Evolutionary conservation across 1,284 basidiomycete genomes (phyloP), one percentile per base, ranked within the genome.

Genomic region (Ceratobasidium sp.): DNA sequence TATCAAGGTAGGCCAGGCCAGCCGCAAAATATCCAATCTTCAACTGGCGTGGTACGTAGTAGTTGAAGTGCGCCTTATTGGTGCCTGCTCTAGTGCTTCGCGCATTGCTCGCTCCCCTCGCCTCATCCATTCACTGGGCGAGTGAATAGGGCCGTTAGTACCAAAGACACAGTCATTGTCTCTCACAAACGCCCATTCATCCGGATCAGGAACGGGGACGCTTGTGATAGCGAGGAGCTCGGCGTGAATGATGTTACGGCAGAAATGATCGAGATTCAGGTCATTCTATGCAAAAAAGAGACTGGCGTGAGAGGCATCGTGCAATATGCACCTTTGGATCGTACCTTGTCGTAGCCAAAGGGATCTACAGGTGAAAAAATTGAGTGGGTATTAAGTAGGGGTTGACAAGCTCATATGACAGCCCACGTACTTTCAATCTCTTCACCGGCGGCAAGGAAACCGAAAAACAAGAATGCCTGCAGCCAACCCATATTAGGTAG

Each of bases 221-320:
- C 79, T 75, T 0, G 79, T 81, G 56, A 81, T 78, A 2, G 79
- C 80, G 36, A 78, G 74, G 14, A 82, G 73, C 72, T 82, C 81
- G 14, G 76, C 73, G 23, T 77, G 75, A 75, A 82, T 81, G 66
- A 82, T 80, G 72, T 78, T 75, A 21, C 78, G 75, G 60, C 77
- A 78, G 76, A 81, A 82, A 74, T 77, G 78, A 72, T 75, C 74
- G 49, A 75, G 14, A 49, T 74, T 73, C 12, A 73, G 64, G 25
- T 75, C 73, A 49, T 77, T 74, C 73, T 74, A 61, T 56, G 33
- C 23, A 61, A 48, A 23, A 21, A 23, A 28, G 12, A 46, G 58
- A 53, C 30, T 33, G 30, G 30, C 6, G 30, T 33, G 30, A 33
- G 30, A 6, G 30, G 30, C 30, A 6, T 33, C 30, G 30, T 33